Evolutionary conservation across 2,329 filamentous ascomycete genomes (phyloP).

Genomic region (Fusarium neocosmosporiellum): DNA sequence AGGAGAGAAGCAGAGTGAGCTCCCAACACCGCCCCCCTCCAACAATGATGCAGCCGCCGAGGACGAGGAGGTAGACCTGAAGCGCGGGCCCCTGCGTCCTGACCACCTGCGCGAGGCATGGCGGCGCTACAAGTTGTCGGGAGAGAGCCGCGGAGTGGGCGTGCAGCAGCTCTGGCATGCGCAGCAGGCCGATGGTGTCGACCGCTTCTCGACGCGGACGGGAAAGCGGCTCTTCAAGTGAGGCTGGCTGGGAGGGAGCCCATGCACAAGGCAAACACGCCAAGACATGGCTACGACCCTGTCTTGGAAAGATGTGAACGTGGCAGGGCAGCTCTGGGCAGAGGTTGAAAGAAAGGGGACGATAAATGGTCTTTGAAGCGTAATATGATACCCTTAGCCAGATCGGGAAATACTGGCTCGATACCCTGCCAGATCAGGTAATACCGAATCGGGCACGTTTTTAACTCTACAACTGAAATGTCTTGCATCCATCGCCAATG

Average conservation of each 20-base stretch:
- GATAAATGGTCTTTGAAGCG: slow-evolving; percentile 30
- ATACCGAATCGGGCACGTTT: slow-evolving; percentile 7
- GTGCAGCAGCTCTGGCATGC: slow-evolving; percentile 70
- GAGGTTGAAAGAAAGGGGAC: background rate
- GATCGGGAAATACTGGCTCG: slow-evolving; percentile 21
- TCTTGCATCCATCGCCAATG: background rate
- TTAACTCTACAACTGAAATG: background rate
- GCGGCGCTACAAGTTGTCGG: slow-evolving; percentile 71
- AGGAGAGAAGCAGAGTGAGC: slow-evolving; percentile 67
- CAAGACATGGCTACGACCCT: slow-evolving; percentile 5
- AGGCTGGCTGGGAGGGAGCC: slow-evolving; percentile 27
- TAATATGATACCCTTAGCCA: slow-evolving; percentile 32
- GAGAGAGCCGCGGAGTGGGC: slow-evolving; percentile 72
- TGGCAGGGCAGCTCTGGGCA: background rate
- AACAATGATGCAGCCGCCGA: slow-evolving; percentile 47
- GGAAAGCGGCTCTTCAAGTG: slow-evolving; percentile 65
- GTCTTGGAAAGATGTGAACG: background rate
- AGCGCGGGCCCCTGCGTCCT: slow-evolving; percentile 72
- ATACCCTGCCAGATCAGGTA: slow-evolving; percentile 13
- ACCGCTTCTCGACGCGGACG: slow-evolving; percentile 67
- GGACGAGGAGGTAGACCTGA: slow-evolving; percentile 41
- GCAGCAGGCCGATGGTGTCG: slow-evolving; percentile 69
- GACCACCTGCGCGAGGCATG: slow-evolving; percentile 81
- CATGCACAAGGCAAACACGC: background rate
- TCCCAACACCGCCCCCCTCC: slow-evolving; percentile 56